Conservation (phyloP, 73 alveolate species). For the Paramecium octaurelia region DNA sequence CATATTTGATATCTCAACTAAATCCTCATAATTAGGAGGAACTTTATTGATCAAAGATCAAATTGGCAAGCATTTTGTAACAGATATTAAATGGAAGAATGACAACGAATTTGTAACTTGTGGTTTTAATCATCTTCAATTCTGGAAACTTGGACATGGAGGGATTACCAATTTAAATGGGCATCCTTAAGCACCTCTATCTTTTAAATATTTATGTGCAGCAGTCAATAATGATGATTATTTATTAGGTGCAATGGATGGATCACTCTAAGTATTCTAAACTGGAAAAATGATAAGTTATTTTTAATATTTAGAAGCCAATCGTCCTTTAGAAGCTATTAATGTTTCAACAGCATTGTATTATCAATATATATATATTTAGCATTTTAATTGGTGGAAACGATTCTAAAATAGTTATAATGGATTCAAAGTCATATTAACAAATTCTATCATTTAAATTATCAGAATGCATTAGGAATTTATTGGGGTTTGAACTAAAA, state of each 20-base stretch:
- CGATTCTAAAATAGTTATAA: too few species aligned
- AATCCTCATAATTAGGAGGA: conserved; percentile 43
- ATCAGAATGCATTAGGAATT: too few species aligned
- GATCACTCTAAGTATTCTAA: neutral
- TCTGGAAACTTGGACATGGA: conserved; percentile 53
- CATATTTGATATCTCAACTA: conserved; percentile 63
- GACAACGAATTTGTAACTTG: conserved; percentile 80
- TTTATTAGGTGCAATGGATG: conserved; percentile 55
- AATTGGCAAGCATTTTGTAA: conserved; percentile 79
- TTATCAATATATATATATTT: neutral
- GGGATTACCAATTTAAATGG: neutral
- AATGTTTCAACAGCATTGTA: neutral
- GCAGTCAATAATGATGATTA: conserved; percentile 44
- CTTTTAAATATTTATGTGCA: neutral
- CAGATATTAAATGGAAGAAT: conserved; percentile 76
- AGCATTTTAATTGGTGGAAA: neutral
- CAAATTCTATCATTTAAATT: too few species aligned
- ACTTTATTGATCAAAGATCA: conserved; percentile 32
- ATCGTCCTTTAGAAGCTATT: conserved; percentile 3
- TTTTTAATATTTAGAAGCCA: neutral
- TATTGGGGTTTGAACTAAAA: too few species aligned
- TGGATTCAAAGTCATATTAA: too few species aligned
- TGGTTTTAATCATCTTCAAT: conserved; percentile 56
- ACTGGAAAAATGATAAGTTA: neutral
- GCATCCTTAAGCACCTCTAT: neutral